A percentile compares a stretch with the other conserved stretches of the same genome.
phyloP scores from a whole-genome alignment of 1,139 yeast genomes.

The Williopsis jadinii region DNA sequence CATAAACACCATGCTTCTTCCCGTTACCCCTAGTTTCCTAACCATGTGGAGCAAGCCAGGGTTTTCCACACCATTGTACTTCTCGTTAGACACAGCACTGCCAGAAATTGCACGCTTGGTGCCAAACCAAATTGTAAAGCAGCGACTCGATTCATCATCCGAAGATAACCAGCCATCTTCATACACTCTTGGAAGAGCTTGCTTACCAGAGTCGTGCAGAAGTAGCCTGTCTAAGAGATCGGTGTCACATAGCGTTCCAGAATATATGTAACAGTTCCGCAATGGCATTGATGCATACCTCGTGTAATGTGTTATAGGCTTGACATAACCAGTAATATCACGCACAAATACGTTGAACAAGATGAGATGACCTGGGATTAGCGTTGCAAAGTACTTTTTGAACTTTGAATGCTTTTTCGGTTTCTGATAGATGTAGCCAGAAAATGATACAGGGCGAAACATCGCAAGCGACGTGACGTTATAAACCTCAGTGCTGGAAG shows the following conservation, averaged over 20 bases:
- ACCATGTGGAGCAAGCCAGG: slow-evolving; percentile 39
- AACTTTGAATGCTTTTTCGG: slow-evolving; percentile 63
- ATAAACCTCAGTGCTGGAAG: slow-evolving; percentile 45
- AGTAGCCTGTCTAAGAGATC: slow-evolving; percentile 36
- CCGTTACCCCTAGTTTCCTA: slow-evolving; percentile 58
- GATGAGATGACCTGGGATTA: slow-evolving; percentile 63
- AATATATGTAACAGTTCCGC: slow-evolving; percentile 63
- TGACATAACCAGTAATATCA: slow-evolving; percentile 38
- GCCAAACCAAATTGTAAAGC: slow-evolving; percentile 85
- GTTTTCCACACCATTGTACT: slow-evolving; percentile 21
- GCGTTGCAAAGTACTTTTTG: slow-evolving; percentile 49
- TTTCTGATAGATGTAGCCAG: slow-evolving; percentile 65
- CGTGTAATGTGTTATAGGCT: slow-evolving; percentile 35
- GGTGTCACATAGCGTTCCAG: slow-evolving; percentile 54
- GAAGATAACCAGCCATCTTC: slow-evolving; percentile 79
- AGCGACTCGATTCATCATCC: slow-evolving; percentile 65
- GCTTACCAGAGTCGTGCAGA: slow-evolving; percentile 26
- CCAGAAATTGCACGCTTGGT: slow-evolving; percentile 41
- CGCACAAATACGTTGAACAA: slow-evolving; percentile 41
- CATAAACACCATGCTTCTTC: slow-evolving; percentile 65
- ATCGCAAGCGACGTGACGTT: slow-evolving; percentile 53
- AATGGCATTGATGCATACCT: slow-evolving; percentile 56
- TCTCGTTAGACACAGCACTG: slow-evolving; percentile 4
- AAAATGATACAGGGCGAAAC: slow-evolving; percentile 47
- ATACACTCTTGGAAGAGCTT: slow-evolving; percentile 60